Evolutionary conservation across 78 protist species (phyloP).

Genomic region (Chrysochromulina parva): DNA sequence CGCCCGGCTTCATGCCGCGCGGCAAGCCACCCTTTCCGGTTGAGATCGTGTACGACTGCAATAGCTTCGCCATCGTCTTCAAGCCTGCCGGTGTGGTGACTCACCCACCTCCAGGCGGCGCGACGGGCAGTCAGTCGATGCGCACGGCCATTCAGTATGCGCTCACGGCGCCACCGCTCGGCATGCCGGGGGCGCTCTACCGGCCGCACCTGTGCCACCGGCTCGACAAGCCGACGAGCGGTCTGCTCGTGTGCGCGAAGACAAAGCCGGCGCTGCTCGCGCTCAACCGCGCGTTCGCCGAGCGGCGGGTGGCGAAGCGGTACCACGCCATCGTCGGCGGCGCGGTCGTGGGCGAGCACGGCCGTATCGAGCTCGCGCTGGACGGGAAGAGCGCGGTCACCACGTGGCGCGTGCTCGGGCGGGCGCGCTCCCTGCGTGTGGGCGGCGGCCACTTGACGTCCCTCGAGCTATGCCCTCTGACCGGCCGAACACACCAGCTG

Average conservation of each 20-base stretch:
- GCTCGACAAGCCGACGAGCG: background rate
- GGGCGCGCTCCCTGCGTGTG: background rate
- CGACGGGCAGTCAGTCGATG: background rate
- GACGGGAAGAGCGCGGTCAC: background rate
- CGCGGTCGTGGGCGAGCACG: background rate
- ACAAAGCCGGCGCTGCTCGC: background rate
- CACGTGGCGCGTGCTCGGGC: background rate
- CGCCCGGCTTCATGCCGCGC: background rate
- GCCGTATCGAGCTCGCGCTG: background rate
- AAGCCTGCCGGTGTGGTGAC: background rate
- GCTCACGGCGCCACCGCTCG: background rate
- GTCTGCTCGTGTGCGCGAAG: background rate
- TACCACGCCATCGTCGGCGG: background rate
- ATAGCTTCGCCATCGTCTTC: background rate
- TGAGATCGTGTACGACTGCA: background rate
- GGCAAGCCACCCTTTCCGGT: background rate
- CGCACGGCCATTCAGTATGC: background rate
- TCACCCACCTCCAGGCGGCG: background rate
- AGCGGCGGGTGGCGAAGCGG: background rate
- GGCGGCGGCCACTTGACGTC: background rate
- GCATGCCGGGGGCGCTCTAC: background rate
- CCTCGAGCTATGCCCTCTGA: background rate
- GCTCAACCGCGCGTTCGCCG: background rate
- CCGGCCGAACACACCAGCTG: constrained; percentile 45
- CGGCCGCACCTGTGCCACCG: background rate